These are phyloP conservation scores for Conticribra weissflogii DNA, from an alignment of 108 stramenopile genomes.

Conservation along the genomic window DNA sequence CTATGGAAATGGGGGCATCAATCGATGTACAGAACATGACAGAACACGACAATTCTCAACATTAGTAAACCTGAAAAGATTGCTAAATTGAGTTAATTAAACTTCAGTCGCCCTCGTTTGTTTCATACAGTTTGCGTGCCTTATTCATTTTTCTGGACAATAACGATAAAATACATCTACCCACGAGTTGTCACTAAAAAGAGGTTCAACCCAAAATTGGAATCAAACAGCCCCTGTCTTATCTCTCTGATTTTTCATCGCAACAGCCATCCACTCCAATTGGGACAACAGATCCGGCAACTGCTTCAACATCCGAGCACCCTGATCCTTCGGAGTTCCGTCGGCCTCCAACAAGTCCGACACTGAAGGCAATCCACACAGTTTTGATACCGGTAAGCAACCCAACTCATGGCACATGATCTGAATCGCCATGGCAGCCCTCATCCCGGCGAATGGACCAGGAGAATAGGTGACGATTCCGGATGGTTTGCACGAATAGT, in stretches of 20 bases:
- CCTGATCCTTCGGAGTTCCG: constrained; percentile 61
- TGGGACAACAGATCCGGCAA: constrained; percentile 59
- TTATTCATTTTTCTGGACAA: too few relatives aligned
- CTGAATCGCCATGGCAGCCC: constrained; percentile 63
- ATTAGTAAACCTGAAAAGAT: too few relatives aligned
- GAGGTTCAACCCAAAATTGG: too few relatives aligned
- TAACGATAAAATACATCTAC: too few relatives aligned
- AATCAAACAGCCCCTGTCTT: constrained; percentile 42
- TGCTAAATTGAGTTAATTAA: too few relatives aligned
- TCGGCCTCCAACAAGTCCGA: constrained; percentile 50
- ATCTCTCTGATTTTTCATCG: constrained; percentile 58
- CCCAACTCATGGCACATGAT: constrained; percentile 68
- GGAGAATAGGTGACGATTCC: constrained; percentile 70
- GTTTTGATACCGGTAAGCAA: constrained; percentile 66
- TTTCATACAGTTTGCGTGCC: too few relatives aligned
- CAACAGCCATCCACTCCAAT: constrained; percentile 78
- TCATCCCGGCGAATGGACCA: constrained; percentile 58
- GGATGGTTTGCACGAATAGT: constrained; percentile 60
- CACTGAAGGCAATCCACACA: constrained; percentile 52
- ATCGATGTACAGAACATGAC: too few relatives aligned
- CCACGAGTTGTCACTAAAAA: too few relatives aligned
- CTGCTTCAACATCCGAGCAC: constrained; percentile 59
- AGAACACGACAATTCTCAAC: too few relatives aligned
- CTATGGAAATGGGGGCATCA: not conserved
- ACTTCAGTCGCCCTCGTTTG: too few relatives aligned